Evolutionary conservation across 1,139 yeast species (phyloP), one percentile per base, ranked within the genome.

Genomic region (Lipomyces yarrowii): DNA sequence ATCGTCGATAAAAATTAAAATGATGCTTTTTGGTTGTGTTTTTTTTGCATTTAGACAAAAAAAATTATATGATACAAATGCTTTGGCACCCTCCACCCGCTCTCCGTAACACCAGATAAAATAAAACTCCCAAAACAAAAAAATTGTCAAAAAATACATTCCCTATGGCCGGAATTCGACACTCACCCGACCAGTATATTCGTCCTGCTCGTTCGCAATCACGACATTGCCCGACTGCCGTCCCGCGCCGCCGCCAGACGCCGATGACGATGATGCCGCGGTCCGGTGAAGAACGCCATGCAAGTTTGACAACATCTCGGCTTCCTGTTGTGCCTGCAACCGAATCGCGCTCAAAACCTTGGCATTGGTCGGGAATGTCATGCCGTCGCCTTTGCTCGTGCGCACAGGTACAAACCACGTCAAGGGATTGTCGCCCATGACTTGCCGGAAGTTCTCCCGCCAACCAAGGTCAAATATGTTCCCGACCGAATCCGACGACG

Each of bases 401-500:
- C 62, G 61, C 2, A 89, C 73, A 0, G 99, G 98, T 0, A 92
- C 74, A 3, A 88, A 48, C 98, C 98, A 92, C 68, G 87, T 86
- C 23, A 71, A 63, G 83, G 86, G 82, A 1, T 78, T 75, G 1
- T 76, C 70, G 0, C 99, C 99, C 96, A 94, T 88, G 1, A 91
- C 84, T 18, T 83, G 81, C 23, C 75, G 71, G 89, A 93, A 87
- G 75, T 94, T 94, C 5, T 73, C 74, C 35, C 73, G 74, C 64
- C 73, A 75, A 0, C 98, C 98, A 55, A 94, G 74, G 76, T 93
- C 91, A 76, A 87, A 94, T 3, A 91, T 82, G 76, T 94, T 91
- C 1, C 88, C 89, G 18, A 83, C 72, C 11, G 79, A 75, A 37
- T 75, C 72, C 6, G 83, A 75, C 37, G 76, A 72, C 8, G 83